Evolutionary conservation across 441 rosid species (phyloP).

Genomic region (Erysimum pusillum): DNA sequence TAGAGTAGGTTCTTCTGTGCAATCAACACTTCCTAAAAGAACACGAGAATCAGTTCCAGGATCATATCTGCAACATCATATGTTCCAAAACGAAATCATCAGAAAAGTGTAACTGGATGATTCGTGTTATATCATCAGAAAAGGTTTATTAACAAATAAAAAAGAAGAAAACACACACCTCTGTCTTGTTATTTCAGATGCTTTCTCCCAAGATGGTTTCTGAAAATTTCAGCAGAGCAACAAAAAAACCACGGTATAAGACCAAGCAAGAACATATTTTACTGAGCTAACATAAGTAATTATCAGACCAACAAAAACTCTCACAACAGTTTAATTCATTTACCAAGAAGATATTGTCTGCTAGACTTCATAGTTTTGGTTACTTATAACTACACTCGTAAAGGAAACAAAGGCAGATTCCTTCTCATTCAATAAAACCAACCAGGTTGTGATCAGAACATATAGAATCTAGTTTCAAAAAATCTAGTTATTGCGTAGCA

Average conservation of each 20-base stretch:
- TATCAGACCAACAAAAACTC: slow-evolving; percentile 3
- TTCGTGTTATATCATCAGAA: neutral
- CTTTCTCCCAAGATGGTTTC: slow-evolving; percentile 98
- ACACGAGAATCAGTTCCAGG: slow-evolving; percentile 87
- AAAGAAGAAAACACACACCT: slow-evolving; percentile 51
- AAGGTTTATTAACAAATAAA: slow-evolving; percentile 2
- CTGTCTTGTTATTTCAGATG: slow-evolving; percentile 75
- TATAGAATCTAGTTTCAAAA: neutral
- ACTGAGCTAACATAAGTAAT: neutral
- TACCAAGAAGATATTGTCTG: neutral
- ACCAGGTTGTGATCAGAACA: neutral
- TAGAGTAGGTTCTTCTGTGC: slow-evolving; percentile 70
- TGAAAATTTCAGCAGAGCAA: slow-evolving; percentile 50
- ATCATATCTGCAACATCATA: slow-evolving; percentile 66
- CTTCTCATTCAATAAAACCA: neutral
- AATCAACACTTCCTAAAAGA: slow-evolving; percentile 89
- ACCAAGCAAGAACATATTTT: slow-evolving; percentile 4
- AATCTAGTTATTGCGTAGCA: neutral
- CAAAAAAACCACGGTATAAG: neutral
- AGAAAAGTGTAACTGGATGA: slow-evolving; percentile 1
- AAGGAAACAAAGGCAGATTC: slow-evolving; percentile 3
- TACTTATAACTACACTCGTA: neutral
- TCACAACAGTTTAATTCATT: neutral
- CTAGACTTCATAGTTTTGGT: neutral
- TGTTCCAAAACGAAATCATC: slow-evolving; percentile 27